phyloP scores from a whole-genome alignment of 2,329 filamentous ascomycete species.

The Apiospora rasikravindrae region DNA sequence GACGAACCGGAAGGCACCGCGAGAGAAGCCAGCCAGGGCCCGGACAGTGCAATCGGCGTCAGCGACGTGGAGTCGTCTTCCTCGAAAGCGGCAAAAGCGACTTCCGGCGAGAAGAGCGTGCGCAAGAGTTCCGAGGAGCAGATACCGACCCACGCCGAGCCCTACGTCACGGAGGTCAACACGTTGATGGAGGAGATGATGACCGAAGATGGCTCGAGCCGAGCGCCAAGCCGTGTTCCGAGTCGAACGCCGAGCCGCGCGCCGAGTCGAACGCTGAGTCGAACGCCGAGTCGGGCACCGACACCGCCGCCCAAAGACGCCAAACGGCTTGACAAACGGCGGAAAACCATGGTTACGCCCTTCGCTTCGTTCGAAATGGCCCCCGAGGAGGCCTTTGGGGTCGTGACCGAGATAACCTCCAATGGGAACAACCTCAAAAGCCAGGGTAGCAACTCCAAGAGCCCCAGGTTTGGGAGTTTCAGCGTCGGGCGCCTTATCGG shows the following conservation, averaged over 20 bases:
- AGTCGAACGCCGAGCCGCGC: not conserved
- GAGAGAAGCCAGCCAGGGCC: slow-evolving; percentile 41
- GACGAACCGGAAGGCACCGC: slow-evolving; percentile 45
- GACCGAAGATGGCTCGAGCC: slow-evolving; percentile 29
- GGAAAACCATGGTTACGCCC: slow-evolving; percentile 33
- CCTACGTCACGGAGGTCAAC: slow-evolving; percentile 35
- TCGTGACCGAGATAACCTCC: slow-evolving; percentile 36
- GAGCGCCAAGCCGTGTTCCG: slow-evolving; percentile 36
- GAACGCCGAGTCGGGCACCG: slow-evolving; percentile 31
- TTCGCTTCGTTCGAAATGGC: slow-evolving; percentile 29
- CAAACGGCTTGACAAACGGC: slow-evolving; percentile 35
- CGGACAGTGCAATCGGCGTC: slow-evolving; percentile 49
- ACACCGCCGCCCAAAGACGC: slow-evolving; percentile 40
- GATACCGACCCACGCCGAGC: slow-evolving; percentile 23
- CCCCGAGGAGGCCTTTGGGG: slow-evolving; percentile 28
- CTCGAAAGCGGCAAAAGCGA: slow-evolving; percentile 24
- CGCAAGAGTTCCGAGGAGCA: not conserved
- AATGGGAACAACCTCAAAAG: not conserved
- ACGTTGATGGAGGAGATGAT: slow-evolving; percentile 33
- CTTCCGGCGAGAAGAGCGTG: slow-evolving; percentile 19
- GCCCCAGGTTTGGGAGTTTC: slow-evolving; percentile 11
- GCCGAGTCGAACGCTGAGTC: not conserved
- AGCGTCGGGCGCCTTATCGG: slow-evolving; percentile 33
- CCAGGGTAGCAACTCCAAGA: not conserved
- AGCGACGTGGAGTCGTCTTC: slow-evolving; percentile 35